Percentiles rank a stretch among this genome's conserved stretches.
Conservation (phyloP, 2,329 filamentous ascomycete genomes). For the Colletotrichum lentis region DNA sequence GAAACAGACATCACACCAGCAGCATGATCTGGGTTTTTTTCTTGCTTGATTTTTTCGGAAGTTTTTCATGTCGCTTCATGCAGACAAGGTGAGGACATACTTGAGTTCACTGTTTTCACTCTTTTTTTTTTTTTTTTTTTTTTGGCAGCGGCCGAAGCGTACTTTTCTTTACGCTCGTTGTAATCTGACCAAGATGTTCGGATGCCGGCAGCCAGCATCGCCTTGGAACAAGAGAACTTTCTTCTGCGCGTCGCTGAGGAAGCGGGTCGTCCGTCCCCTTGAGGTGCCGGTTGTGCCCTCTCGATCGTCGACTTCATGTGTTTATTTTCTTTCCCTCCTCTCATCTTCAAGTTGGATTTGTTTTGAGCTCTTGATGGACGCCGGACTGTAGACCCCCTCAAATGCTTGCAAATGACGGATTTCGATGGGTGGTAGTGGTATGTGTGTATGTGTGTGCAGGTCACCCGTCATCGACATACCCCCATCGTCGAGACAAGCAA, state of each 20-base stretch:
- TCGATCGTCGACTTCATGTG: constrained; percentile 47
- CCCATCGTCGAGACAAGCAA: constrained; percentile 25
- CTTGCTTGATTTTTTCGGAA: constrained; percentile 41
- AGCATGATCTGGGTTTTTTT: constrained; percentile 42
- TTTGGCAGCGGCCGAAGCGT: constrained; percentile 44
- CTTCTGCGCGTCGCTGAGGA: constrained; percentile 23
- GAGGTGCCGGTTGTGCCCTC: constrained; percentile 40
- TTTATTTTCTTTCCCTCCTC: constrained; percentile 44
- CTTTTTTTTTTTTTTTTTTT: constrained; percentile 41
- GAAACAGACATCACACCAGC: constrained; percentile 43
- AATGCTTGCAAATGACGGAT: not conserved
- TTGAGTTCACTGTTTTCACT: constrained; percentile 39
- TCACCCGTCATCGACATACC: constrained; percentile 24
- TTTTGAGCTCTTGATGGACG: constrained; percentile 38
- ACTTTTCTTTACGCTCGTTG: constrained; percentile 62
- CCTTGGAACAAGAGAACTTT: constrained; percentile 37
- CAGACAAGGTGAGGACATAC: constrained; percentile 33
- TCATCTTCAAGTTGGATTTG: constrained; percentile 36
- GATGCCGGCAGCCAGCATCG: constrained; percentile 49
- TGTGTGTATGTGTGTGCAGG: constrained; percentile 34
- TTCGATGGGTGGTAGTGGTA: not conserved
- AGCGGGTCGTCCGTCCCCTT: constrained; percentile 26
- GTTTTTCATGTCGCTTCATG: constrained; percentile 22
- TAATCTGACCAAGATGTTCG: constrained; percentile 53
- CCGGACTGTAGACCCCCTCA: not conserved